Evolutionary conservation across 1,284 basidiomycete species (phyloP).

Genomic region (Naganishia albida): DNA sequence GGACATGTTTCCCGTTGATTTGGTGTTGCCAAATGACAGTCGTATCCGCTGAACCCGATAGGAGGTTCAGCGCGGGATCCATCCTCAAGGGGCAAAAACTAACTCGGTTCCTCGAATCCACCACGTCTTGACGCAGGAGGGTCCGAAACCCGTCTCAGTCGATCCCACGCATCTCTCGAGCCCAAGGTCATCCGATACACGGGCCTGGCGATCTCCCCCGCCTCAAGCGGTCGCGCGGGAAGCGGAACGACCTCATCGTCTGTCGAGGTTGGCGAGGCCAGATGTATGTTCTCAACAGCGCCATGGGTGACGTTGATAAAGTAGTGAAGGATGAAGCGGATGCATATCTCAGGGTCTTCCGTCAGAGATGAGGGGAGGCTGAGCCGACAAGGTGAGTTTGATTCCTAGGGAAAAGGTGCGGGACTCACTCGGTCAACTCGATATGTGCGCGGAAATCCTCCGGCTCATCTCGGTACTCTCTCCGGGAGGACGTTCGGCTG

Average conservation of each 20-base stretch:
- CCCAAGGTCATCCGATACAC: neutral
- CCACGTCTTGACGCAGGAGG: neutral
- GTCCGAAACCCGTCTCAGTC: neutral
- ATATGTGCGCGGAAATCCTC: slow-evolving; percentile 3
- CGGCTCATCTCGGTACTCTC: neutral
- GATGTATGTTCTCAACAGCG: slow-evolving; percentile 2
- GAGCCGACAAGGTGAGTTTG: neutral
- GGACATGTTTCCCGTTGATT: slow-evolving; percentile 1
- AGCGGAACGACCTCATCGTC: too few relatives aligned
- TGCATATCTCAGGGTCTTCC: neutral
- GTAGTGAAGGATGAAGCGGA: slow-evolving; percentile 12
- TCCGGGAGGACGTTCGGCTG: too few relatives aligned
- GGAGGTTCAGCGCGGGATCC: neutral
- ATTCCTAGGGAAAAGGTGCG: neutral
- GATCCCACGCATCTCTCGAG: slow-evolving; percentile 1
- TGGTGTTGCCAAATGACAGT: slow-evolving; percentile 7
- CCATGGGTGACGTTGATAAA: slow-evolving; percentile 16
- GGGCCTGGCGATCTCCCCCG: slow-evolving; percentile 10
- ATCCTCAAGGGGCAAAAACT: neutral
- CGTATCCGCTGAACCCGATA: neutral
- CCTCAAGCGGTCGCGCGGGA: neutral
- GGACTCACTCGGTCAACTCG: slow-evolving; percentile 13
- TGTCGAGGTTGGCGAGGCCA: neutral
- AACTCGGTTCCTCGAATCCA: too few relatives aligned
- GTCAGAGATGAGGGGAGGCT: slow-evolving; percentile 7